Base-by-base conservation (phyloP, 768 basidiomycete genomes). In the Lactifluus echinatus region DNA sequence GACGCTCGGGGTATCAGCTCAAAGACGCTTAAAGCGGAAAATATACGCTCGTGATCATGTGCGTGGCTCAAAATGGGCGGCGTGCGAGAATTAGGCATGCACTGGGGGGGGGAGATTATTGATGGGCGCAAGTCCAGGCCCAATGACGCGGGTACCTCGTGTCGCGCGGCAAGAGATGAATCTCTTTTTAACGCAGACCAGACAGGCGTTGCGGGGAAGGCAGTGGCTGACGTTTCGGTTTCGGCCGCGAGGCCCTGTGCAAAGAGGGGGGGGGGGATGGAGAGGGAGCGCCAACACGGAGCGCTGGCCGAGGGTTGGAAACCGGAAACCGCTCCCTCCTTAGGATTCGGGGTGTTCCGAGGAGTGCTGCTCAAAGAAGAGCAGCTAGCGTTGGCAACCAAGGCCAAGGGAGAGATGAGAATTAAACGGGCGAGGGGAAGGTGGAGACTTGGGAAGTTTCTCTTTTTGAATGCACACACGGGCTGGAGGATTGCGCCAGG, bases 121-220 rank as follows among this genome's bases (percentile, higher is more conserved):
- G 58, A 45, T 50, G 58, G 58, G 58, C 58, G 58, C 48, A 59
- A 59, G 58, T 48, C 48, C 53, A 50, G 53, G 58, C 47, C 53
- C 46, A 2, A 55, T 59, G 58, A 59, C 58, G 58, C 58, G 24
- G 40, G 40, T 24, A 37, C 47, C 42, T 42, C 53, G 15, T 37
- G 33, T 40, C 28, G 28, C 19, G 15, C 10, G 39, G 44, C 24
- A 44, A 53, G 44, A 15, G 17, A 44, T 53, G 33, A 33, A n/a
- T n/a, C n/a, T n/a, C n/a, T n/a, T n/a, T n/a, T n/a, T n/a, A n/a
- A n/a, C n/a, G n/a, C n/a, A n/a, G n/a, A n/a, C n/a, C n/a, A n/a
- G n/a, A n/a, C n/a, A 54, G 57, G 53, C 57, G 53, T 37, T 54
- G 57, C 53, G 57, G 58, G 58, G 53, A 59, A 59, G 58, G 34